These are phyloP conservation scores for Oryza rufipogon DNA, from an alignment of 176 grass and related monocot species.

Conservation along the genomic window DNA sequence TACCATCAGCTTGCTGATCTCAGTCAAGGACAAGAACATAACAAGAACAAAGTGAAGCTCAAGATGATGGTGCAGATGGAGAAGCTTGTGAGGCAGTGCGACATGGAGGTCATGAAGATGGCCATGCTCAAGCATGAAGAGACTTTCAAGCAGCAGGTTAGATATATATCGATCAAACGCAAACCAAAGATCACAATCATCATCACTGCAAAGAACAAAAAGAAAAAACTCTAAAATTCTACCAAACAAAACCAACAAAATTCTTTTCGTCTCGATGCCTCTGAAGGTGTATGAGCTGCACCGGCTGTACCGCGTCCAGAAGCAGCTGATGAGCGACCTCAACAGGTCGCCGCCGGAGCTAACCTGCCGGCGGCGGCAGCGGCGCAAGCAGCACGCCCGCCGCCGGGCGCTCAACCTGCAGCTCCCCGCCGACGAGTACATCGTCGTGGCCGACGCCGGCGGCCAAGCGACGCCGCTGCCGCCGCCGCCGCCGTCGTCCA, in stretches of 20 bases:
- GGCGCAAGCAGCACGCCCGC: conserved; percentile 35
- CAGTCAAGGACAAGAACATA: background rate
- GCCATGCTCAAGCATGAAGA: conserved; percentile 80
- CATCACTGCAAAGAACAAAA: background rate
- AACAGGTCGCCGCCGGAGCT: conserved; percentile 1
- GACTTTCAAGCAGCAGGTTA: conserved; percentile 81
- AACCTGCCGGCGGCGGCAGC: conserved; percentile 43
- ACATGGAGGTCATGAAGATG: conserved; percentile 74
- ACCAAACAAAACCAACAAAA: background rate
- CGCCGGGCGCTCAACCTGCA: conserved; percentile 44
- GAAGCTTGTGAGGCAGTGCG: conserved; percentile 53
- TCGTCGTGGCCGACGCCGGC: background rate
- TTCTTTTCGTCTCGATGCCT: background rate
- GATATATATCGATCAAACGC: background rate
- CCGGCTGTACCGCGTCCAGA: conserved; percentile 67
- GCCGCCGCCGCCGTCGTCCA: background rate
- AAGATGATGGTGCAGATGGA: conserved; percentile 47
- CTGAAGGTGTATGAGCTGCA: conserved; percentile 64
- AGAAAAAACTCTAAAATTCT: background rate
- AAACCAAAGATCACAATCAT: background rate
- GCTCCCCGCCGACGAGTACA: conserved; percentile 44
- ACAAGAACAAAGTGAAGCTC: background rate
- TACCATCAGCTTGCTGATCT: background rate
- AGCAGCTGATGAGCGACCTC: conserved; percentile 64
- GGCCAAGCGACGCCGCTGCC: background rate